Conservation (phyloP, 176 grass and related monocot genomes). For the Aegilops bicornis region DNA sequence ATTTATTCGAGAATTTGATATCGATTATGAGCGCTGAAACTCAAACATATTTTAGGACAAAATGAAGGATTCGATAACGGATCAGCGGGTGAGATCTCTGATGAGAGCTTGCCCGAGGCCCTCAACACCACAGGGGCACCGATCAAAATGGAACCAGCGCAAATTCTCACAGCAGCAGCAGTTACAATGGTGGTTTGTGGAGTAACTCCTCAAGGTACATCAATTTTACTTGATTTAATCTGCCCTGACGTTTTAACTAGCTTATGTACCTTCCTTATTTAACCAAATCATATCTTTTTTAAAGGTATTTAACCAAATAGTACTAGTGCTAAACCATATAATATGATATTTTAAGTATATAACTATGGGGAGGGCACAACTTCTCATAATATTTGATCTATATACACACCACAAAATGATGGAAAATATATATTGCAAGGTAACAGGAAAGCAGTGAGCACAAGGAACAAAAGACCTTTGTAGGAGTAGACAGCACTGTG, state of each 20-base stretch:
- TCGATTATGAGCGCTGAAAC: not conserved
- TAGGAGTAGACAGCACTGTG: not conserved
- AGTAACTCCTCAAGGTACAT: slow-evolving; percentile 60
- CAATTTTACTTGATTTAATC: not conserved
- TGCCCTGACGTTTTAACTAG: not conserved
- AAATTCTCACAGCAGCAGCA: slow-evolving; percentile 3
- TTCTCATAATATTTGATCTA: no score
- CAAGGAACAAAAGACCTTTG: not conserved
- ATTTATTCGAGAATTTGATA: not conserved
- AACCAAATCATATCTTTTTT: not conserved
- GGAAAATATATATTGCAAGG: not conserved
- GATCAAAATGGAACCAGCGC: not conserved
- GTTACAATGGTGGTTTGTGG: slow-evolving; percentile 33
- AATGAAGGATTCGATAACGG: slow-evolving; percentile 58
- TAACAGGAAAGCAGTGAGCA: not conserved
- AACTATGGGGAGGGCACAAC: not conserved
- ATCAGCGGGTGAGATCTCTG: slow-evolving; percentile 46
- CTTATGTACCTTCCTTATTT: not conserved
- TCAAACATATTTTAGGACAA: slow-evolving; percentile 19
- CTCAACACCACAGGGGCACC: not conserved
- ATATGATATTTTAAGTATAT: no score
- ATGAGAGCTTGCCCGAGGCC: slow-evolving; percentile 41
- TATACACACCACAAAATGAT: no score
- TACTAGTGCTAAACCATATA: no score
- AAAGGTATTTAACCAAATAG: no score